Percentiles rank a stretch among this genome's conserved stretches.
These are phyloP conservation scores for Ceratobasidium papillatum DNA, from an alignment of 1,284 basidiomycete species.

Conservation along the genomic window DNA sequence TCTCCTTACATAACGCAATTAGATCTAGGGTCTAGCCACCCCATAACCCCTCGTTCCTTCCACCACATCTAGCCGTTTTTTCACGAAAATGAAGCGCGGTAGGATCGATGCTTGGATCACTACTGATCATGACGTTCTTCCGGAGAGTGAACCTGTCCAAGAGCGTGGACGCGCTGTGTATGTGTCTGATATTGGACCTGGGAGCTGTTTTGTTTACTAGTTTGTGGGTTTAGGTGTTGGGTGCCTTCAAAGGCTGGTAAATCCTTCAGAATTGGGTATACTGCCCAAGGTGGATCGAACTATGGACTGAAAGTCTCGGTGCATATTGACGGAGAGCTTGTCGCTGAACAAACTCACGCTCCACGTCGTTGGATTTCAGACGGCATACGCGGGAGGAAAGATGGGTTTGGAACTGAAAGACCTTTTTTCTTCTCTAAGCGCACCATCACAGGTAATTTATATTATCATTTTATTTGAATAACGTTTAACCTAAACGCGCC, in stretches of 20 bases:
- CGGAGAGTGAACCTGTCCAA: slow-evolving; percentile 7
- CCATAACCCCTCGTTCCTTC: not conserved
- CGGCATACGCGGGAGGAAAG: slow-evolving; percentile 22
- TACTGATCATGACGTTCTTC: slow-evolving; percentile 20
- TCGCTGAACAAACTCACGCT: slow-evolving; percentile 29
- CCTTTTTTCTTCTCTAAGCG: slow-evolving; percentile 20
- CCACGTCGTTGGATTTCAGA: not conserved
- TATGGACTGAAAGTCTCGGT: slow-evolving; percentile 25
- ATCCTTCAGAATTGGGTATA: slow-evolving; percentile 26
- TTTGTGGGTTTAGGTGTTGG: slow-evolving; percentile 2
- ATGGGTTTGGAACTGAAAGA: slow-evolving; percentile 17
- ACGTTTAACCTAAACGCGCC: not conserved
- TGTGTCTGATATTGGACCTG: not conserved
- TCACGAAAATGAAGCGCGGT: slow-evolving; percentile 10
- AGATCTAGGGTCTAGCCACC: not conserved
- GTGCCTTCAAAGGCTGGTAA: slow-evolving; percentile 17
- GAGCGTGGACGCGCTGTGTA: slow-evolving; percentile 9
- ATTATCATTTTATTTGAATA: not conserved
- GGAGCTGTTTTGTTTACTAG: not conserved
- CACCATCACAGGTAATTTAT: slow-evolving; percentile 19
- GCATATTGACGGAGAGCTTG: slow-evolving; percentile 31
- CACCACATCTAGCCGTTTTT: not conserved
- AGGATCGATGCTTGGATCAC: slow-evolving; percentile 29
- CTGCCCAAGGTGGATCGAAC: not conserved
- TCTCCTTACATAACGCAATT: not conserved